Evolutionary conservation across 306 rosid genomes (phyloP).

Genomic region (Fagus sylvatica): DNA sequence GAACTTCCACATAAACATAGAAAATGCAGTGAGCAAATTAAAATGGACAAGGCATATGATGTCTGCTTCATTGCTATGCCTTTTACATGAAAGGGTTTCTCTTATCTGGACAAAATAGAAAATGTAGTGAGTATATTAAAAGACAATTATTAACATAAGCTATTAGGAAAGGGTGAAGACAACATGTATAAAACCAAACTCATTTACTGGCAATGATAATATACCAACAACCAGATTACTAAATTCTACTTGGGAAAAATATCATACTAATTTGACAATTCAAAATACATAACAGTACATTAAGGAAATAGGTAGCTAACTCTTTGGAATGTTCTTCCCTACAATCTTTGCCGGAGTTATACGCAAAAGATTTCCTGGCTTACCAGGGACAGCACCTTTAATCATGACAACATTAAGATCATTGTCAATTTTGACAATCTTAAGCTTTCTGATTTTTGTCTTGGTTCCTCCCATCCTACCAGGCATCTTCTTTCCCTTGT

Average conservation of each 20-base stretch:
- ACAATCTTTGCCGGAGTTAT: conserved; percentile 95
- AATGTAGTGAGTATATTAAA: no score
- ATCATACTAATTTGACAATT: not conserved
- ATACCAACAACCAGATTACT: not conserved
- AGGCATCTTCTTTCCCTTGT: conserved; percentile 97
- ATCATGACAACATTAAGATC: conserved; percentile 87
- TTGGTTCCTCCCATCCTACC: conserved; percentile 98
- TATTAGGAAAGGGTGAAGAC: no score
- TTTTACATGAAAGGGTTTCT: no score
- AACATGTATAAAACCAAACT: no score
- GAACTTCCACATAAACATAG: no score
- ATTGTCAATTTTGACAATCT: conserved; percentile 81
- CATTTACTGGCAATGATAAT: no score
- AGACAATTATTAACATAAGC: no score
- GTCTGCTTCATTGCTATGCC: no score
- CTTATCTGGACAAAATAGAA: no score
- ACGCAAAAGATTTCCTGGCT: conserved; percentile 92
- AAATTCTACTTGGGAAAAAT: not conserved
- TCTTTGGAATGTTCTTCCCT: conserved; percentile 90
- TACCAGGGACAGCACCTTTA: conserved; percentile 95
- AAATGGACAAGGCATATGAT: no score
- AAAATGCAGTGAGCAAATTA: no score
- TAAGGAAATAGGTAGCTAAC: conserved; percentile 22
- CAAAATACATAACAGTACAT: not conserved
- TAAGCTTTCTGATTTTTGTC: conserved; percentile 85